Evolutionary conservation across 2,329 filamentous ascomycete genomes (phyloP), one percentile per base, ranked within the genome.

Genomic region (Scytalidium lignicola): DNA sequence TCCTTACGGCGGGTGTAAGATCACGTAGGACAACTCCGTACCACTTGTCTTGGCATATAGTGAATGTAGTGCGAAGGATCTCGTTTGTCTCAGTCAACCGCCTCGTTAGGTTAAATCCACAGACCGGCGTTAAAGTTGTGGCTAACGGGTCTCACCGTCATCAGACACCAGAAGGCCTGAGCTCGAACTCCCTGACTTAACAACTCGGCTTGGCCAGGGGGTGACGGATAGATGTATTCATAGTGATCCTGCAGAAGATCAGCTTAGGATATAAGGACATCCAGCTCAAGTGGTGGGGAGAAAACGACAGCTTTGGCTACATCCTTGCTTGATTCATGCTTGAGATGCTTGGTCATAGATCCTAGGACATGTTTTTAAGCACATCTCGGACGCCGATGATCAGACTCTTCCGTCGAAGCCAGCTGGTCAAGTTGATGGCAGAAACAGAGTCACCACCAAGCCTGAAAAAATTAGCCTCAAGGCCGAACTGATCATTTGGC

Each of bases 381-480:
- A 46, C 41, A 40, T 46, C 32, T 10, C 32, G 41, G 9, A 46
- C 44, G 10, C 32, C 37, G 44, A 46, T 46, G 7, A 37, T 46
- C 13, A 40, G 37, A 7, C 32, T 23, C 15, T 40, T n/a, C 20
- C 41, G 22, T 8, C 44, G 29, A 15, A 32, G 41, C 23, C 23
- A 26, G 23, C 23, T 26, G 10, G 23, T 26, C 23, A 26, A 26
- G 23, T 26, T 26, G 23, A 69, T 71, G 2, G 63, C 63, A 15
- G 49, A 37, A 0, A 67, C 46, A 1, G 64, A 67, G 44, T 65
- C 64, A n/a, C 65, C 65, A n/a, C 64, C 63, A 1, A 67, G 52
- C 2, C 53, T 51, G 51, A 67, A 67, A 58, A 72, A 72, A 26
- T 26, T 26, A 10, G 23, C 23, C 10, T 26, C 23, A 26, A 26